Evolutionary conservation across 2,329 filamentous ascomycete genomes (phyloP), one percentile per base, ranked within the genome.

Genomic region (Aspergillus amoenus): DNA sequence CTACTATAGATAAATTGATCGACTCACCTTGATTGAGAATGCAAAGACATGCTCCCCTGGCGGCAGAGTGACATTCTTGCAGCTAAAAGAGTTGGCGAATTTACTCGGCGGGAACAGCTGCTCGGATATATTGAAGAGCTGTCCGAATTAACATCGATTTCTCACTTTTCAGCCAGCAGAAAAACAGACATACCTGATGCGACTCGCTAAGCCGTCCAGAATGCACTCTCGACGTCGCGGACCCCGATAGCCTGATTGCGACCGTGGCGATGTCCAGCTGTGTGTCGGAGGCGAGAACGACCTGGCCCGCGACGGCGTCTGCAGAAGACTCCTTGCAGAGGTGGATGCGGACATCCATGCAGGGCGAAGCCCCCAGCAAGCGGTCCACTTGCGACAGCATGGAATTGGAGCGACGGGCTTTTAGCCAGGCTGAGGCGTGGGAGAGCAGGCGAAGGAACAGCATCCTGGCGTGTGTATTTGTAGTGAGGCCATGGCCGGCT

Each of bases 251-350:
- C 5, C 22, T 60, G 13, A 65, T 46, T 24, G 52, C 42, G 17
- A 66, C 55, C 8, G 47, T 50, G 15, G 63, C 45, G 9, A 66
- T 59, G 21, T 61, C 51, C 4, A 61, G 41, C 8, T 57, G 55
- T 6, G 42, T 44, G 12, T 46, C 53, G 18, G 30, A 61, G 11
- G 47, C 39, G 24, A 66, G 53, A 12, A 64, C 47, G 11, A 66
- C 24, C 8, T 59, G 48, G 12, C 64, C 63, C 9, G 61, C 61
- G 15, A 66, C 46, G 13, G 30, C 51, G 40, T 64, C 60, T 37
- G 49, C 48, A 8, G 56, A 17, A 13, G 55, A 45, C 18, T 43
- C 39, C 27, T 41, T 58, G 34, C 49, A 42, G 11, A 61, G 55
- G 15, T 47, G 51, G 22, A 63, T 46, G 3, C 41, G 55, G 5